These are phyloP conservation scores for Vanilla planifolia DNA, from an alignment of 106 monocot species.

Conservation along the genomic window DNA sequence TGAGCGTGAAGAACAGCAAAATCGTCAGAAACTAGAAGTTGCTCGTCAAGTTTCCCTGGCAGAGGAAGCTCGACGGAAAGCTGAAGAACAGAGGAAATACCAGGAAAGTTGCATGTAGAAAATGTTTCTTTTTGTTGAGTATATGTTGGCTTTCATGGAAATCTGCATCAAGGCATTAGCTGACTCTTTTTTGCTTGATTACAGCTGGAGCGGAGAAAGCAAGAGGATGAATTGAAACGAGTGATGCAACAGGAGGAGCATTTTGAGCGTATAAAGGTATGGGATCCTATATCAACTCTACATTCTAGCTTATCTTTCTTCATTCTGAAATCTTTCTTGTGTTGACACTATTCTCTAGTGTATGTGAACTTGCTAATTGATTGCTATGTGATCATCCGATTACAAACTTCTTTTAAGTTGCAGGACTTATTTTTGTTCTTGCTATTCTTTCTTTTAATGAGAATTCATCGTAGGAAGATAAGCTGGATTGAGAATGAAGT, in stretches of 20 bases:
- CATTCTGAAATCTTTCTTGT: not conserved
- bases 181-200: conserved; percentile 4
- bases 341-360: not conserved
- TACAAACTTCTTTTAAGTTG: too few relatives aligned
- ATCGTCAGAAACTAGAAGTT: conserved; percentile 84
- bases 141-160: not conserved
- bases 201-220: conserved; percentile 83
- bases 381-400: too few relatives aligned
- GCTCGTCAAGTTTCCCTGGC: conserved; percentile 84
- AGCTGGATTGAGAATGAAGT: too few relatives aligned
- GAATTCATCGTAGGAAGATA: too few relatives aligned
- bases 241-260: conserved; percentile 83
- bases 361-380: not conserved
- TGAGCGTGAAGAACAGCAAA: conserved; percentile 93
- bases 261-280: conserved; percentile 88
- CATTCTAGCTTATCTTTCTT: not conserved
- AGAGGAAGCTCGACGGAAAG: conserved; percentile 91
- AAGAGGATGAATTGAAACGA: conserved; percentile 91
- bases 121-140: not conserved
- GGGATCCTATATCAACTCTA: not conserved
- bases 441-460: too few relatives aligned
- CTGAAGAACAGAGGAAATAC: conserved; percentile 90
- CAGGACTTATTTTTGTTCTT: too few relatives aligned
- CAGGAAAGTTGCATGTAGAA: conserved; percentile 33
- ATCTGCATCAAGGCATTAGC: not conserved